Evolutionary conservation across 169 alveolate genomes (phyloP), one percentile per base, ranked within the genome.

Genomic region (Cryptosporidium xiaoi): DNA sequence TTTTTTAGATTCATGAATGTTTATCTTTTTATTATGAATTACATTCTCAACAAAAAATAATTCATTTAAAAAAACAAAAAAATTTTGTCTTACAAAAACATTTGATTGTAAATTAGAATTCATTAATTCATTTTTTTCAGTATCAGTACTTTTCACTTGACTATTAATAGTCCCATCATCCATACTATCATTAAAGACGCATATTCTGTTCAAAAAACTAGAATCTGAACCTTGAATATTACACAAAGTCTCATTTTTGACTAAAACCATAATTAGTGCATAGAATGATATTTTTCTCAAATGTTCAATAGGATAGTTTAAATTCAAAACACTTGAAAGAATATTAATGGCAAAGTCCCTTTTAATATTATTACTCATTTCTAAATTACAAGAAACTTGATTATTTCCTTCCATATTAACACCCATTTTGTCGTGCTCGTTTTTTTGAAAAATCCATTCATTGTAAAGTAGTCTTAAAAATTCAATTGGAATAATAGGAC

Each of bases 311-410:
- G 87, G 71, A 24, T 77, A 60, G 36, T 60, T 77, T 20, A 56
- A 62, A 60, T 77, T 50, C 31, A 77, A 27, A 44, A 77, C 13
- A 18, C 44, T 71, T 40, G 27, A 60, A 44, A 77, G 40, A 13
- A 77, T 56, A 27, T 77, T 62, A 33, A 77, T 20, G 53, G 87
- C 87, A 62, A 58, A 77, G 18, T 69, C 83, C 51, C 83, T 51
- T 16, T 69, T 69, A 8, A 69, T 20, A 7, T 18, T 56, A 36
- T 29, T 69, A 53, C 33, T 53, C 48, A 8, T 40, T 8, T 40
- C 13, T 40, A 8, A 40, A 40, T 8, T 40, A 8, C 48, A 6
- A 8, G 13, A 40, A 8, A 8, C 10, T 3, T 8, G 2, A 8
- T 40, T 8, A 8, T 8, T 8, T 3, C 10, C 48, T 3, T 40